A percentile compares a stretch with the other conserved stretches of the same genome.
These are phyloP conservation scores for Pseudomonodictys pantanalensis DNA, from an alignment of 495 filamentous ascomycete genomes.

Conservation along the genomic window DNA sequence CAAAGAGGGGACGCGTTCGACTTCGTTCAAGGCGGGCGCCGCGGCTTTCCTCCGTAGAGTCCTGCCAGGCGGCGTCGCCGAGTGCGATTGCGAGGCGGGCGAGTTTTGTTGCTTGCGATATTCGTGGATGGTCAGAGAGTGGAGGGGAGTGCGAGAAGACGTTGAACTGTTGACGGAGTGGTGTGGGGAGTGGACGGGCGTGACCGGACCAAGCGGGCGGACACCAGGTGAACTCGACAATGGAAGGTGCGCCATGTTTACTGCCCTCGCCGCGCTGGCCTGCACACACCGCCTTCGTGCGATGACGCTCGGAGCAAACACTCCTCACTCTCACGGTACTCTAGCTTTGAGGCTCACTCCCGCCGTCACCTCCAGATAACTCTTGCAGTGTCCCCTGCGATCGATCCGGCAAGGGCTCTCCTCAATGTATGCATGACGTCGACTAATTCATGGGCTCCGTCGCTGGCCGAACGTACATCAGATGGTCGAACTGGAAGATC, in stretches of 20 bases:
- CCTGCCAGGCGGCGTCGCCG: slow-evolving; percentile 15
- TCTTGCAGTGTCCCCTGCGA: slow-evolving; percentile 1
- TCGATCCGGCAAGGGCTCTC: slow-evolving; percentile 3
- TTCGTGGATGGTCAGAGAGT: slow-evolving; percentile 36
- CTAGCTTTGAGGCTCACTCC: background rate
- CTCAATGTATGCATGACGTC: slow-evolving; percentile 6
- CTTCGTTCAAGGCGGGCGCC: slow-evolving; percentile 25
- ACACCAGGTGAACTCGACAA: slow-evolving; percentile 11
- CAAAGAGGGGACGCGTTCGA: slow-evolving; percentile 30
- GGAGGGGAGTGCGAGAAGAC: slow-evolving; percentile 28
- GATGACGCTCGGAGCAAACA: background rate
- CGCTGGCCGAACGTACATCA: background rate
- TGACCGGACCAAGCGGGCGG: slow-evolving; percentile 13
- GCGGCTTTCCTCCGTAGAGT: slow-evolving; percentile 33
- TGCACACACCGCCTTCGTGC: background rate
- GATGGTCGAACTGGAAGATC: too few relatives aligned
- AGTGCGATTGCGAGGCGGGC: slow-evolving; percentile 28
- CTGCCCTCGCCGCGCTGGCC: background rate
- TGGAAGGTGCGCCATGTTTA: slow-evolving; percentile 9
- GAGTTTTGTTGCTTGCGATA: slow-evolving; percentile 37
- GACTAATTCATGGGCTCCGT: background rate
- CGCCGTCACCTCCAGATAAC: background rate
- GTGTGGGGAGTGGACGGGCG: slow-evolving; percentile 33
- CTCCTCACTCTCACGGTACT: background rate
- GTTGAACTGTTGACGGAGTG: slow-evolving; percentile 32